Conservation (phyloP, 148 eudicot species). For the Heliamphora exappendiculata region DNA sequence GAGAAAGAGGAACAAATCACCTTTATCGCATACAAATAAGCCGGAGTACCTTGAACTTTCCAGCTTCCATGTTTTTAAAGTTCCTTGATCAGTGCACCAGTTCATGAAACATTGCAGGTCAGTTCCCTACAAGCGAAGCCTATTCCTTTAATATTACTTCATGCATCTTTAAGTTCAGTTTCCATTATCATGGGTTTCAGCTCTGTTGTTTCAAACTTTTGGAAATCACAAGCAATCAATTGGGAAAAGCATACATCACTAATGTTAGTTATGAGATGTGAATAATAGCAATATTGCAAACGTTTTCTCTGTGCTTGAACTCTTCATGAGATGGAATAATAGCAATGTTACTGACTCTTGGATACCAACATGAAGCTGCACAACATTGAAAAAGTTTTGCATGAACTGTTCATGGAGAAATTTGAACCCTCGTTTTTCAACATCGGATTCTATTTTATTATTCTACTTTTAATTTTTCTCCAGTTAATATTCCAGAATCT, state of each 20-base stretch:
- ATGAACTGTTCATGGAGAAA: not conserved
- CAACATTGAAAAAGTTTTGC: not conserved
- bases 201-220: not conserved
- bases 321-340: not conserved
- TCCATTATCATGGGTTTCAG: not conserved
- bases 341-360: not conserved
- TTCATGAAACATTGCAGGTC: conserved; percentile 30
- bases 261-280: not conserved
- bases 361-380: not conserved
- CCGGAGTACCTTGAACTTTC: conserved; percentile 5
- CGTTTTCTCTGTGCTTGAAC: too few species aligned
- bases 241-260: not conserved
- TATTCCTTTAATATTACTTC: not conserved
- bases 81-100: conserved; percentile 11
- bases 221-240: not conserved
- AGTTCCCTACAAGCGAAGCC: conserved; percentile 16
- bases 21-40: conserved; percentile 5
- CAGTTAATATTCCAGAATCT: not conserved
- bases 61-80: conserved; percentile 14
- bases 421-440: not conserved
- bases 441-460: not conserved
- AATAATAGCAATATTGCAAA: not conserved
- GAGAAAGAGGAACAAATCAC: conserved; percentile 10
- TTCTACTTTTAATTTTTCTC: not conserved
- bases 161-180: not conserved